Evolutionary conservation across 2,329 filamentous ascomycete species (phyloP), one percentile per base, ranked within the genome.

Genomic region (Reticulascus tulasneorum): DNA sequence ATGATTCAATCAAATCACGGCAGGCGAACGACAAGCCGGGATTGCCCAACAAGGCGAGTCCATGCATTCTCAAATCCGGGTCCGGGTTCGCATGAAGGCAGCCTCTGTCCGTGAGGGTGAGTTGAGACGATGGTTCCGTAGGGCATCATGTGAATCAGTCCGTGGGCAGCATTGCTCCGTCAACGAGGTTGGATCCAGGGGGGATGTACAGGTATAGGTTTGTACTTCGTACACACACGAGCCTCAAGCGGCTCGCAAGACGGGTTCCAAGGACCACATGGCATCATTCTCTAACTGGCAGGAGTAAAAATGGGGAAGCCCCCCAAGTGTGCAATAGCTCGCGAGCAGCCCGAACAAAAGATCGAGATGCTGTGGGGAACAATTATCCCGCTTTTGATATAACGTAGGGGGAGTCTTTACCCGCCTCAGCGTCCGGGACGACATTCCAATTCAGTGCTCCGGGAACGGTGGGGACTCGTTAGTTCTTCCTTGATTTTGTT

Each of bases 341-440:
- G 5, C 16, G 17, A n/a, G n/a, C n/a, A 27, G 35, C 21, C 30
- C 32, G 17, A 35, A 38, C 22, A 23, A 24, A 27, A 18, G 32
- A 38, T 38, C 26, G 35, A 33, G 35, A 42, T 42, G 26, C 30
- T 35, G 30, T 28, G n/a, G n/a, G 36, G 39, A 31, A 23, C 37
- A 18, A 31, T 23, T 23, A 32, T 24, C 35, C 27, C 13, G 29
- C 22, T 16, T 21, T 39, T 12, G 35, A 38, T 31, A 23, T 33
- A 38, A 26, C 15, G 17, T 19, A 10, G 21, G 17, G 23, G 23
- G 21, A 18, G 27, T 26, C 23, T 13, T 41, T 25, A 20, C 29
- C 29, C 17, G 17, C 16, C 21, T 21, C 17, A 35, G n/a, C n/a
- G n/a, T n/a, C n/a, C n/a, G n/a, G n/a, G n/a, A n/a, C n/a, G n/a